Evolutionary conservation across 257 asterid genomes (phyloP).

Genomic region (Fraxinus anomala): DNA sequence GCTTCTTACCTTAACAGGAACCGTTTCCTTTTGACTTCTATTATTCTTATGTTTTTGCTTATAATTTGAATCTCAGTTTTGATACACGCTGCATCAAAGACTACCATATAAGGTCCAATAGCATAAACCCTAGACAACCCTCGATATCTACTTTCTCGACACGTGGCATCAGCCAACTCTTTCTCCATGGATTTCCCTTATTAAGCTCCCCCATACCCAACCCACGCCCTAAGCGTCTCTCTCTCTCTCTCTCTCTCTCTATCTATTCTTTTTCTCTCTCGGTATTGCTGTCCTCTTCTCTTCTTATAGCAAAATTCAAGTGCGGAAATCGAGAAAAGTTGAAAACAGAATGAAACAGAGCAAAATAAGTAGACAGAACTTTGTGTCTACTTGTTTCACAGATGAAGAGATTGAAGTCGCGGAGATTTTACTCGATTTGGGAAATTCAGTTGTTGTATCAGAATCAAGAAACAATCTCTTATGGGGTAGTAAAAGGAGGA

Average conservation of each 20-base stretch:
- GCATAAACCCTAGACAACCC: slow-evolving; percentile 51
- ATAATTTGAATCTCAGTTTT: neutral
- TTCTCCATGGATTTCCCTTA: slow-evolving; percentile 32
- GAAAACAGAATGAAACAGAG: slow-evolving; percentile 30
- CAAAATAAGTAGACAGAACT: neutral
- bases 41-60: neutral
- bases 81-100: neutral
- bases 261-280: neutral
- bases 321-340: slow-evolving; percentile 3
- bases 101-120: neutral
- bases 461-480: slow-evolving; percentile 8
- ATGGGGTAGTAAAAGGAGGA: slow-evolving; percentile 46
- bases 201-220: neutral
- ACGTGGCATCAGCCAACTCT: slow-evolving; percentile 56
- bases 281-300: neutral
- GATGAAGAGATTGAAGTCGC: slow-evolving; percentile 49
- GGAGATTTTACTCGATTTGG: slow-evolving; percentile 45
- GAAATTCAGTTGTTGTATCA: neutral
- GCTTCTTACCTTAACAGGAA: neutral
- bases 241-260: slow-evolving; percentile 9
- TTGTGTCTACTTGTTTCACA: slow-evolving; percentile 11
- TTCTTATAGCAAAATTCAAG: neutral
- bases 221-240: neutral
- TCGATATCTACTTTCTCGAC: slow-evolving; percentile 41
- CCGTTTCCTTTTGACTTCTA: neutral